These are phyloP conservation scores for Phytophthora sp. DNA, from an alignment of 352 stramenopile genomes.

Conservation along the genomic window DNA sequence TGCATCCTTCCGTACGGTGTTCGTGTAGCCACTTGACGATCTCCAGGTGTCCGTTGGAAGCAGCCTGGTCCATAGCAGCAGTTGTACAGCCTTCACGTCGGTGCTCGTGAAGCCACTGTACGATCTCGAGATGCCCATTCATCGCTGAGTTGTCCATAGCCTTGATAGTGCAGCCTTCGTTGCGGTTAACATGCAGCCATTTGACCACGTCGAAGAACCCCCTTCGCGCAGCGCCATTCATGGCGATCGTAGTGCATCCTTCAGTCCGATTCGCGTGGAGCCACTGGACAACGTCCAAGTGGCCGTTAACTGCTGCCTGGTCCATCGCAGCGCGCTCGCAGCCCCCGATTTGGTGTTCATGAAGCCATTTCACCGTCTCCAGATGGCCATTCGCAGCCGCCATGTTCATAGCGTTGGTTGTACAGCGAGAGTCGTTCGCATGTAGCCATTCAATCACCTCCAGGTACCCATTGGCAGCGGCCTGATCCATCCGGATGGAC, in stretches of 20 bases:
- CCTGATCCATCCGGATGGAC: conserved; percentile 44
- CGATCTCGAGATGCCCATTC: conserved; percentile 33
- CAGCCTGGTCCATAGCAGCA: conserved; percentile 31
- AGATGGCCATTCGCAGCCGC: conserved; percentile 29
- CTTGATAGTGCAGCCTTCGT: conserved; percentile 31
- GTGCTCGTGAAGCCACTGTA: conserved; percentile 38
- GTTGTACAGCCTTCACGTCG: conserved; percentile 29
- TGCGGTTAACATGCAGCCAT: conserved; percentile 30
- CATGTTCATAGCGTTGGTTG: conserved; percentile 38
- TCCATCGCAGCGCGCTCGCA: conserved; percentile 36
- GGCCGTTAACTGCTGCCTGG: conserved; percentile 31
- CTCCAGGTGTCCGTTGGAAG: conserved; percentile 49
- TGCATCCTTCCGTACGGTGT: conserved; percentile 38
- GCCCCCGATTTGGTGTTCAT: conserved; percentile 29
- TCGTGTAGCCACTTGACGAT: conserved; percentile 62
- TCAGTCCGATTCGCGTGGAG: conserved; percentile 22
- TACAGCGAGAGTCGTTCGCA: conserved; percentile 30
- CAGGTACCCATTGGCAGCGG: conserved; percentile 48
- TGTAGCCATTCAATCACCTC: conserved; percentile 29
- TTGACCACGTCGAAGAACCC: conserved; percentile 32
- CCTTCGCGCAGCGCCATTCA: conserved; percentile 29
- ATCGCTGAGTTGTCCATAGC: conserved; percentile 41
- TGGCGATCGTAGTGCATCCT: conserved; percentile 33
- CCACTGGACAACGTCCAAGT: conserved; percentile 37
- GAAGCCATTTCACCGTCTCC: conserved; percentile 31